Base-by-base conservation (phyloP, 768 basidiomycete species). In the Tylopilus vinaceipallidus region DNA sequence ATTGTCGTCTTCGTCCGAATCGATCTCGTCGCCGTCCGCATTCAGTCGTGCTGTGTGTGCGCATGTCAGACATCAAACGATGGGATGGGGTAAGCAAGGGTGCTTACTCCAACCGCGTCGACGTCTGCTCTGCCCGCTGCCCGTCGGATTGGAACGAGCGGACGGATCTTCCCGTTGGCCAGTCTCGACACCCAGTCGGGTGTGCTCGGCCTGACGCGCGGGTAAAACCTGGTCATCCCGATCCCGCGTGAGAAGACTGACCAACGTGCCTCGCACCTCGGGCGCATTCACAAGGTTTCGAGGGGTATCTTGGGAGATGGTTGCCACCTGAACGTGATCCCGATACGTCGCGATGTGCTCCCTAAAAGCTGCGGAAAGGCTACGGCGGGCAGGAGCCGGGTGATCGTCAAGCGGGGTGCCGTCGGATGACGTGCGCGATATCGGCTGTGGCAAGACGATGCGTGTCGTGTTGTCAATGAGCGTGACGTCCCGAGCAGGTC, bases 1-100 rank as follows among this genome's bases (percentile, higher is more conserved):
- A 26, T 52, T 50, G 32, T 80, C 78, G 52, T 86, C 83, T 57
- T 82, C 82, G 17, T 81, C 81, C 0, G 76, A 75, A 3, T 81
- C 71, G 48, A 85, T 76, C 60, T 84, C 82, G 52, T 86, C 79
- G 1, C 85, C 84, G 58, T 86, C 81, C 2, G 75, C 67, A 53
- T 73, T 65, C 3, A 75, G 56, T 30, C 66, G 65, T 12, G 70
- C 73, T 76, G 53, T 16, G 35, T 10, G 41, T n/a, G n/a, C n/a
- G 12, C 6, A 13, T 20, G 45, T 56, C 38, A 62, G 48, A 54
- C 27, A 42, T 27, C 29, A 41, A 52, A 45, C 12, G 12, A n/a
- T n/a, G 12, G 27, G 9, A 20, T 2, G 2, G 17, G 17, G 42
- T 17, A 49, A 55, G 11, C 39, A 49, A 54, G 10, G 41, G 38